These are phyloP conservation scores for Fusarium aywerte DNA, from an alignment of 2,329 filamentous ascomycete species.

Conservation along the genomic window DNA sequence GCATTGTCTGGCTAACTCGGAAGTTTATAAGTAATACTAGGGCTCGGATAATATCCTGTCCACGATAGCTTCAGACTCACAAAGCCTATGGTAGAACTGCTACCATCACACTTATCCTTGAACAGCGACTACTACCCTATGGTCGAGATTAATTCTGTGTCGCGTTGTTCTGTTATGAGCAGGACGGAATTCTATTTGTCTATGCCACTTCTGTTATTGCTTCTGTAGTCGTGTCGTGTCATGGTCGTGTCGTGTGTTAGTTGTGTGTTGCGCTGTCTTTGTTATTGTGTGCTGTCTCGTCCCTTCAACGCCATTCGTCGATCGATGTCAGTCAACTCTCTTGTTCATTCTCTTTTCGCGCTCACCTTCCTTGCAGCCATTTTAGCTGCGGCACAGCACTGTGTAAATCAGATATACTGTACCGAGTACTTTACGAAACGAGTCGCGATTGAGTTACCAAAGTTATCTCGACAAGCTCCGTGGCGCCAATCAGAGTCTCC, in stretches of 20 bases:
- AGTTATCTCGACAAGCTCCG: constrained; percentile 7
- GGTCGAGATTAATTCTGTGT: constrained; percentile 26
- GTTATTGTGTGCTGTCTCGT: constrained; percentile 40
- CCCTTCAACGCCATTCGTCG: constrained; percentile 34
- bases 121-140: constrained; percentile 25
- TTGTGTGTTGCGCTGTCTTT: constrained; percentile 40
- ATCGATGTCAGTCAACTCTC: constrained; percentile 16
- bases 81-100: background rate
- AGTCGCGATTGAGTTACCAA: constrained; percentile 21
- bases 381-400: constrained; percentile 44
- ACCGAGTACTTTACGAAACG: constrained; percentile 30
- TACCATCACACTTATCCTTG: background rate
- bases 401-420: constrained; percentile 29
- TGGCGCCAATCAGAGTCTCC: constrained; percentile 25
- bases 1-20: constrained; percentile 19
- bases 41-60: background rate
- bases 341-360: constrained; percentile 23
- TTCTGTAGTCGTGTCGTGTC: constrained; percentile 37
- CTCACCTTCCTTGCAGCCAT: constrained; percentile 37
- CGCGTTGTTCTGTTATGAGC: constrained; percentile 33
- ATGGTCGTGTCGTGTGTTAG: constrained; percentile 41
- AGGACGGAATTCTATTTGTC: constrained; percentile 20
- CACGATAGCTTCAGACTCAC: constrained; percentile 6
- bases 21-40: background rate
- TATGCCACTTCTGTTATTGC: constrained; percentile 35